Evolutionary conservation across 129 eudicot genomes (phyloP).

Genomic region (Helianthus annuus): HanXRQr2.0-SUNRISE NC_035441.2:125012495-125012994

Average conservation of each 20-base stretch:
- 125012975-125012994: constrained; percentile 17
- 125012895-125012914: neutral
- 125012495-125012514: neutral
- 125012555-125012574: constrained; percentile 5
- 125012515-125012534: neutral
- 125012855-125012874: constrained; percentile 28
- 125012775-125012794: constrained; percentile 30
- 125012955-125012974: constrained; percentile 3
- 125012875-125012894: constrained; percentile 18
- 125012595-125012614: constrained; percentile 8
- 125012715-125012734: constrained; percentile 6
- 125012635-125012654: neutral
- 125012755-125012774: constrained; percentile 11
- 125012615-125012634: neutral
- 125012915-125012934: neutral
- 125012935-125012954: neutral
- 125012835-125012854: constrained; percentile 39
- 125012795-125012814: neutral
- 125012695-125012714: constrained; percentile 16
- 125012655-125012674: neutral
- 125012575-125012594: constrained; percentile 7
- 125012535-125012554: neutral
- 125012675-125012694: neutral
- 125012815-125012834: constrained; percentile 36
- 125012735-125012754: constrained; percentile 7